Evolutionary conservation across 1,139 yeast species (phyloP).

Genomic region (Zygosaccharomyces sapae): DNA sequence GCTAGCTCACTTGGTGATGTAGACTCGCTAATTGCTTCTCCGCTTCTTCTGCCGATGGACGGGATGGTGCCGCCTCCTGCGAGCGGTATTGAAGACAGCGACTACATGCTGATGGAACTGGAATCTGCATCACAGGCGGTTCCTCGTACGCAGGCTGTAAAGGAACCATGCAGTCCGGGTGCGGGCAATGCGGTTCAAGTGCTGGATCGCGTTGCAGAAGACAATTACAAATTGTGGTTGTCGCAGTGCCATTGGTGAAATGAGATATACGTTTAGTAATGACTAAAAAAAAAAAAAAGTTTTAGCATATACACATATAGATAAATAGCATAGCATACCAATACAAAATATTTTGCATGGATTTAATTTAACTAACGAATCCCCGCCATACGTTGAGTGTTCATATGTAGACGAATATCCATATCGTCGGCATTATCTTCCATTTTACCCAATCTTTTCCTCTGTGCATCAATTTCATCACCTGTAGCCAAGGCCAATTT

Average conservation of each 20-base stretch:
- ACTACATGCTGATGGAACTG: constrained; percentile 45
- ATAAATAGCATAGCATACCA: constrained; percentile 9
- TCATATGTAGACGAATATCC: constrained; percentile 52
- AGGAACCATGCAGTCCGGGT: neutral
- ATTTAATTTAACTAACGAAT: constrained; percentile 22
- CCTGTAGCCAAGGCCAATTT: constrained; percentile 49
- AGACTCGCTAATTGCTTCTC: constrained; percentile 16
- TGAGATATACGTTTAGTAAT: constrained; percentile 1
- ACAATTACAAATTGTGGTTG: constrained; percentile 32
- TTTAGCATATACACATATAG: constrained; percentile 8
- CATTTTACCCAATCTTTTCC: constrained; percentile 48
- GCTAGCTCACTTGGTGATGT: constrained; percentile 13
- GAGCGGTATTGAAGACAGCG: constrained; percentile 39
- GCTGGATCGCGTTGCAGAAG: constrained; percentile 29
- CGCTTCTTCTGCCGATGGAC: constrained; percentile 16
- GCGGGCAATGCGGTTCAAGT: constrained; percentile 2
- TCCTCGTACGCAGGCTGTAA: constrained; percentile 5
- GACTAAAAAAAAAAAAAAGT: constrained; percentile 5
- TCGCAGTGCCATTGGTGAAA: constrained; percentile 15
- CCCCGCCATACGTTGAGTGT: constrained; percentile 37
- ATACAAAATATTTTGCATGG: constrained; percentile 1
- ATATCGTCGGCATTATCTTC: constrained; percentile 51
- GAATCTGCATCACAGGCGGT: constrained; percentile 19
- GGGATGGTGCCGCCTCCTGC: constrained; percentile 9
- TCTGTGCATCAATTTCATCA: constrained; percentile 52